Evolutionary conservation across 2,329 filamentous ascomycete species (phyloP), one percentile per base, ranked within the genome.

Genomic region (Stachybotrys echinatus): DNA sequence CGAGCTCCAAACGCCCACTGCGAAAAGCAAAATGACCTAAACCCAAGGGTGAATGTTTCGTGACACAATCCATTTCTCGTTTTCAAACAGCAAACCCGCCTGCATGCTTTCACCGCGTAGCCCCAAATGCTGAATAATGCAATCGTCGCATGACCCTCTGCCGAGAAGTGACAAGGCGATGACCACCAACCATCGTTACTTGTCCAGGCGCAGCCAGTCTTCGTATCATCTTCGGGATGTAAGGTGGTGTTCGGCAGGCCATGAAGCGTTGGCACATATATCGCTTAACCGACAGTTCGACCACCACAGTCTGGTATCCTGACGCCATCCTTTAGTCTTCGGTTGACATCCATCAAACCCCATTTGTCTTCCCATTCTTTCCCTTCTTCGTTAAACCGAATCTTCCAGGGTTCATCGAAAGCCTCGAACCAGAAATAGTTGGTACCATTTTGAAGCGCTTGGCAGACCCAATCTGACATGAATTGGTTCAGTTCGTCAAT

Each of bases 381-480:
- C 39, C 76, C 73, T 50, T 69, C 69, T 5, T 74, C 74, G 66
- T 96, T 87, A 71, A 84, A 96, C 18, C 68, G 63, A 49, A 87
- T 74, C 73, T 97, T 96, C 92, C 92, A 97, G 3, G 91, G 91
- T 75, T 97, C 92, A 65, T 97, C 92, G 65, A 96, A 97, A 10
- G 91, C 90, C 64, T 92, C 89, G 66, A 97, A 96, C 92, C 92
- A 97, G 65, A 96, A 96, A 67, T 95, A 97, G 57, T 95, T 84
- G 2, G 91, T 96, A 43, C 85, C 87, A 61, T 96, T 95, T 21
- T 73, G 74, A 54, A 96, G 70, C 12, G 88, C 84, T 47, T 83
- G 76, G 66, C 92, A 97, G 0, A 97, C 84, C 86, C 89, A 97
- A 55, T 83, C 81, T 2, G 83, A 74, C 82, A 97, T 85, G 61